These are phyloP conservation scores for Eucalyptus shirleyi DNA, from an alignment of 345 rosid species.

Conservation along the genomic window DNA sequence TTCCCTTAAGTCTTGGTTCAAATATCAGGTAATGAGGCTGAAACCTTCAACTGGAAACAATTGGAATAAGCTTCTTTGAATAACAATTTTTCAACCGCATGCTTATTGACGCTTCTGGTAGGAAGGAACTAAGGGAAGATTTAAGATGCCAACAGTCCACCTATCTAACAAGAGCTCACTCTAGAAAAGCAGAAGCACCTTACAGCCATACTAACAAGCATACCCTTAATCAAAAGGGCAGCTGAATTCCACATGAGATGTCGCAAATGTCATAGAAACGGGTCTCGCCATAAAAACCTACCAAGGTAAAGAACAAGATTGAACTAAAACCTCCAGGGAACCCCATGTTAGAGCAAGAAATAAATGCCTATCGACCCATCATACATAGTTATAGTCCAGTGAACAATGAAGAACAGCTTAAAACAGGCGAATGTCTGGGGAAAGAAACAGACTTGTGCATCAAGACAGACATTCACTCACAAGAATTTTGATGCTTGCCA, in stretches of 20 bases:
- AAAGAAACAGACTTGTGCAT: not conserved
- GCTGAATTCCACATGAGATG: not conserved
- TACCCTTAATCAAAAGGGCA: not conserved
- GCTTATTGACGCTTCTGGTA: not conserved
- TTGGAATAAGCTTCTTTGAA: not conserved
- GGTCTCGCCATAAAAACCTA: not conserved
- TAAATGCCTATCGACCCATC: not conserved
- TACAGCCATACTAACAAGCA: not conserved
- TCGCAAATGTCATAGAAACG: not conserved
- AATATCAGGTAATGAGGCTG: not conserved
- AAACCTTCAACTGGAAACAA: not conserved
- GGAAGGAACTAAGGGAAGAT: not conserved
- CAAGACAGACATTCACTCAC: conserved; percentile 29
- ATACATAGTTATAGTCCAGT: not conserved
- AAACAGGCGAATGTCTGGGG: not conserved
- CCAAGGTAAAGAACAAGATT: not conserved
- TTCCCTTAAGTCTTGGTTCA: not conserved
- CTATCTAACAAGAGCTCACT: not conserved
- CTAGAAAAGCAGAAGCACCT: not conserved
- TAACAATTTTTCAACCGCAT: not conserved
- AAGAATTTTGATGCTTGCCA: conserved; percentile 68
- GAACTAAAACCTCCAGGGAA: not conserved
- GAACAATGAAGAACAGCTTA: not conserved
- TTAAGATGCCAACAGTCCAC: not conserved
- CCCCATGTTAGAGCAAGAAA: not conserved